Base-by-base conservation (phyloP, 2,329 filamentous ascomycete species). In the Claviceps purpurea region DNA sequence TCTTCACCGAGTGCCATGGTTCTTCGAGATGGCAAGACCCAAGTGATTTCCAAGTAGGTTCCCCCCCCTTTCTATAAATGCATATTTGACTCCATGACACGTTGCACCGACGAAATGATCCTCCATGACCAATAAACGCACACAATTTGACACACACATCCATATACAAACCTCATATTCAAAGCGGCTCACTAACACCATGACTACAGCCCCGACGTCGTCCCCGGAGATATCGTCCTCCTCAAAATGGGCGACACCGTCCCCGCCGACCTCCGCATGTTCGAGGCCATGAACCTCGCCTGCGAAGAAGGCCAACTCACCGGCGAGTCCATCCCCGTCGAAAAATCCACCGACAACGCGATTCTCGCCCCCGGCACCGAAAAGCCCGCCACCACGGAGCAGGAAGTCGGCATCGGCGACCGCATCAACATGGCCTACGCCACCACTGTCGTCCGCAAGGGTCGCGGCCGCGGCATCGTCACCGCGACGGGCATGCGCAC, bases 271-370 rank as follows among this genome's bases (percentile, higher is more conserved):
- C 65, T 89, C 42, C 80, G 84, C 51, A 66, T 84, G 20, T 76
- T 86, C 58, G 82, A 88, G 60, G 78, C 77, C 54, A 86, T 90
- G 78, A 91, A 93, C 64, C 74, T 89, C 46, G 81, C 82, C 55
- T 88, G 85, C 61, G 88, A 95, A 59, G 85, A 89, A 66, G 82
- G 84, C 46, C 80, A 85, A 49, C 75, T 89, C 45, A 89, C 86
- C 6, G 86, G 86, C 61, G 86, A 90, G 66, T 85, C 85, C 4
- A 72, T 85, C 16, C 82, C 85, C 6, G 82, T 86, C 26, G 79
- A 82, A 63, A 85, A 89, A 70, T 73, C 77, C 44, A 70, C 75
- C 22, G 73, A 78, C 20, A 73, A 73, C 59, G 66, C 70, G 54
- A 73, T 77, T 24, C 50, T 59, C 6, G 63, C 68, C 6, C 71